phyloP scores from a whole-genome alignment of 2,329 filamentous ascomycete genomes.

The Aspergillus uvarum region DNA sequence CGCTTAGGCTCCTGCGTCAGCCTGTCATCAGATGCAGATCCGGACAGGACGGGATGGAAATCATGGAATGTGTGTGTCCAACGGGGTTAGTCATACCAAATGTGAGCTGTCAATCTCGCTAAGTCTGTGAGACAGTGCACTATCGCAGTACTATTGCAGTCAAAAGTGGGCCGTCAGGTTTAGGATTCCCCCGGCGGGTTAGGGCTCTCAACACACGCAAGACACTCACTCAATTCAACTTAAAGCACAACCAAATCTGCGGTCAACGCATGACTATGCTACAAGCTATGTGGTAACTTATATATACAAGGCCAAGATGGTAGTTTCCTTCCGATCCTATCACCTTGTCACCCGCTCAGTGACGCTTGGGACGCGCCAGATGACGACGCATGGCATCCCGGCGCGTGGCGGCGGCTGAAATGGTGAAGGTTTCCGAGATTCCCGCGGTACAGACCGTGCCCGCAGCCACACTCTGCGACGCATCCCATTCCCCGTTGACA shows the following conservation, averaged over 20 bases:
- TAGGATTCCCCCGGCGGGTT: background rate
- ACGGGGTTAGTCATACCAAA: background rate
- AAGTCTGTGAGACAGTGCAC: background rate
- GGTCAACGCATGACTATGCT: background rate
- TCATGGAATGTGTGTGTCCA: background rate
- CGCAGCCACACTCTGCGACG: constrained; percentile 16
- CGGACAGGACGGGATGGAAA: background rate
- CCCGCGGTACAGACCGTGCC: constrained; percentile 17
- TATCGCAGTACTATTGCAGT: background rate
- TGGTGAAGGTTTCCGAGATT: constrained; percentile 6
- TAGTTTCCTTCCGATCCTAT: background rate
- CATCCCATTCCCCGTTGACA: constrained; percentile 19
- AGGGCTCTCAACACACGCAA: background rate
- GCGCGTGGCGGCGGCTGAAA: background rate
- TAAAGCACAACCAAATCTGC: background rate
- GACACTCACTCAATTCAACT: too few species aligned
- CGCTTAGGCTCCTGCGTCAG: background rate
- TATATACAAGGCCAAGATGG: background rate
- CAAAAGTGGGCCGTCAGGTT: background rate
- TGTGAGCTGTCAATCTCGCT: background rate
- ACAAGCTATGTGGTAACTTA: background rate
- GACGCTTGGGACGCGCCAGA: background rate
- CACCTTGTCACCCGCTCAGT: background rate
- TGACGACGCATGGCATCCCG: background rate
- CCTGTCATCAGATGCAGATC: background rate